These are phyloP conservation scores for Nepenthes mirabilis DNA, from an alignment of 148 eudicot genomes.

Conservation along the genomic window DNA sequence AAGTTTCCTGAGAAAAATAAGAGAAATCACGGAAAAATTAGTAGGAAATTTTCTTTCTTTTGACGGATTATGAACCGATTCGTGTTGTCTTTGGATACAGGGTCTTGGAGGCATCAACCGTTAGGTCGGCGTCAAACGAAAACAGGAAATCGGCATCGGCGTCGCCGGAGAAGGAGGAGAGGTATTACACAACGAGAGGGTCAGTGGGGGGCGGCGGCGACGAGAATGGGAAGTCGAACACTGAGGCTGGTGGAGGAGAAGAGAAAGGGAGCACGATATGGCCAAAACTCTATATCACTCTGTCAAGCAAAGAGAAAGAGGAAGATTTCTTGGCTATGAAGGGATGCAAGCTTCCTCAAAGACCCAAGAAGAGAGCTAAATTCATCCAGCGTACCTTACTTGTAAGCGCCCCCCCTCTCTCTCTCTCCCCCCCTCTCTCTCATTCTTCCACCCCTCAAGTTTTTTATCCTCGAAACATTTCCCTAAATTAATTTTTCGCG, in stretches of 20 bases:
- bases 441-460: background rate
- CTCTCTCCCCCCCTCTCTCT: background rate
- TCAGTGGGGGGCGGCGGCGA: slow-evolving; percentile 33
- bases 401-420: slow-evolving; percentile 27
- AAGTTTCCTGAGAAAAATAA: background rate
- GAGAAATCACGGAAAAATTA: background rate
- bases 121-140: slow-evolving; percentile 1
- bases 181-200: slow-evolving; percentile 75
- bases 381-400: slow-evolving; percentile 62
- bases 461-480: no score
- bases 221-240: slow-evolving; percentile 28
- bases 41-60: background rate
- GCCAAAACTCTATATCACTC: slow-evolving; percentile 56
- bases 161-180: slow-evolving; percentile 77
- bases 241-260: slow-evolving; percentile 7
- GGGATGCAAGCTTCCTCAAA: slow-evolving; percentile 93
- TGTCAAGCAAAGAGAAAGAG: slow-evolving; percentile 95
- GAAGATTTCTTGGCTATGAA: slow-evolving; percentile 97
- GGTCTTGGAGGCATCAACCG: background rate
- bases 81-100: background rate
- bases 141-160: slow-evolving; percentile 17
- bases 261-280: slow-evolving; percentile 23
- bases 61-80: no score
- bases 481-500: no score
- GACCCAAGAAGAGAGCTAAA: slow-evolving; percentile 95